Evolutionary conservation across 192 early-diverging fungal species (phyloP), one percentile per base, ranked within the genome.

Genomic region (Linnemannia hyalina): DNA sequence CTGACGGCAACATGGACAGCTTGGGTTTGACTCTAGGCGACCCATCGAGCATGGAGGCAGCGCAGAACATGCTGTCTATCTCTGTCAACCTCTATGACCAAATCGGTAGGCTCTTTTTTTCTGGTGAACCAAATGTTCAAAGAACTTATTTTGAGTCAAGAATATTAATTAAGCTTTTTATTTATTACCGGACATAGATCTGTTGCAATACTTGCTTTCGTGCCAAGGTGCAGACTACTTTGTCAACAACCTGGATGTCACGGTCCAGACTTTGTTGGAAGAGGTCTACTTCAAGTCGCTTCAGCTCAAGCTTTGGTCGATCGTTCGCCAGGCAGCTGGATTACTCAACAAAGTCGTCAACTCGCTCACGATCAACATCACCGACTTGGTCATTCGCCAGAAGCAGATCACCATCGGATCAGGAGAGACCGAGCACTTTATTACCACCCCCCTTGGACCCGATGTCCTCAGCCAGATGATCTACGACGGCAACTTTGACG

Each of bases 41-140:
- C 78, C 90, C 92, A 23, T 81, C 87, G 6, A 90, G 92, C 36
- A 88, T 94, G 49, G 78, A 80, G 23, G 88, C 88, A 36, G 95
- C 96, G 15, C 88, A 93, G 15, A 82, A 85, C 18, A 88, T 92
- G 55, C 80, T 97, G 40, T 63, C 74, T 15, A 76, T 74, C 20
- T 95, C 94, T 23, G 89, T 92, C 13, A 95, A 96, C 80, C 88
- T 97, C 15, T 95, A 93, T 60, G 96, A 97, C 78, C 96, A 97
- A 80, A 89, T 93, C 46, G 90, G 80, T 76, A 55, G 57, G 69
- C 20, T 20, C 23, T 20, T 9, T 38, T 41, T 20, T 35, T 22
- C 11, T 70, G 69, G 69, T 38, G 0, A 44, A 9, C 44, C 0
- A 44, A 8, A 44, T 44, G 44, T 11, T 44, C 7, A 11, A 42